Evolutionary conservation across 1,284 basidiomycete species (phyloP).

Genomic region (Exobasidium rhododendri): DNA sequence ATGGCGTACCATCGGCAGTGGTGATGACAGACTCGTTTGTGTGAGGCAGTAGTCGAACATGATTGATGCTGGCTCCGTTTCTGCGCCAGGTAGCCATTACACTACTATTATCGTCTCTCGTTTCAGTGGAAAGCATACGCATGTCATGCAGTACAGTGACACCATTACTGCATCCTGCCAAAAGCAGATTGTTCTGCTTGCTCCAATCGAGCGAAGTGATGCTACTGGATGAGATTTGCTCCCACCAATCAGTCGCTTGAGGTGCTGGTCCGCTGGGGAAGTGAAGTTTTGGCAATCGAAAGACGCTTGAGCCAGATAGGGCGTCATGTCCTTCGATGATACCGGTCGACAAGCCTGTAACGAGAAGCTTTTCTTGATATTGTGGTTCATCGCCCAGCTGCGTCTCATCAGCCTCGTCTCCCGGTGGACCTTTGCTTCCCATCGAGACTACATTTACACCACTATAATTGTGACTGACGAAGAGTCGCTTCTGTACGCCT

Average conservation of each 20-base stretch:
- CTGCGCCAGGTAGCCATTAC: background rate
- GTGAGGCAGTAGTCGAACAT: background rate
- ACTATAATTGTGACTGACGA: slow-evolving; percentile 60
- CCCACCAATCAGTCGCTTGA: slow-evolving; percentile 1
- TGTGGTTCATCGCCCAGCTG: too few species aligned
- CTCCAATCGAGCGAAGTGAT: background rate
- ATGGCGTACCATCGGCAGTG: slow-evolving; percentile 4
- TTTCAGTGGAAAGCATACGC: background rate
- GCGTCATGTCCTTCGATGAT: background rate
- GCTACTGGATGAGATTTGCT: background rate
- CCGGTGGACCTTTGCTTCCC: slow-evolving; percentile 11
- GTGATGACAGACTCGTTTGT: background rate
- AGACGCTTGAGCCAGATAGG: background rate
- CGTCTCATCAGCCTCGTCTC: background rate
- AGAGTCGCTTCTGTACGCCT: slow-evolving; percentile 50
- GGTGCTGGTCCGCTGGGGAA: slow-evolving; percentile 3
- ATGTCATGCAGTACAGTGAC: background rate
- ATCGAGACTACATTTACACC: slow-evolving; percentile 12
- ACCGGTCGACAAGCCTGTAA: background rate
- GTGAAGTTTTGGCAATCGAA: slow-evolving; percentile 4
- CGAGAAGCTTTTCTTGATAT: background rate
- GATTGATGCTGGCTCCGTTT: background rate
- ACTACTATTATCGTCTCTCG: background rate
- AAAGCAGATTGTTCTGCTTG: slow-evolving; percentile 7
- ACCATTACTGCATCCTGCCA: background rate